Evolutionary conservation across 2,329 filamentous ascomycete species (phyloP).

Genomic region (Basipetospora sp.): DNA sequence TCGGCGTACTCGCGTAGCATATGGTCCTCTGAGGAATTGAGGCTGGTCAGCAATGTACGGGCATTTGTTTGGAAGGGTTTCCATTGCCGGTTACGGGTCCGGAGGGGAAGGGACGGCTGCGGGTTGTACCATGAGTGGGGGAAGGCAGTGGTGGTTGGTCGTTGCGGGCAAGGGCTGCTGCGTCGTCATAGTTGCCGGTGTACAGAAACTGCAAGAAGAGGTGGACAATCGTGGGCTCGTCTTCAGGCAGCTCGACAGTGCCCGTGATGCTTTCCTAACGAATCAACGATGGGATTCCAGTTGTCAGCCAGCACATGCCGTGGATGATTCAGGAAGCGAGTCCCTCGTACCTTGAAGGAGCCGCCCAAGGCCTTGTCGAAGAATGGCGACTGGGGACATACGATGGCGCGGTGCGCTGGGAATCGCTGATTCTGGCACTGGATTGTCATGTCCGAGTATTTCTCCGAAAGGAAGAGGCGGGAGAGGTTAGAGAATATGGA

Average conservation of each 20-base stretch:
- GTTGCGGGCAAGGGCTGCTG: too few relatives aligned
- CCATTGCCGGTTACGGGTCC: background rate
- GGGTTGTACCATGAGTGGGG: background rate
- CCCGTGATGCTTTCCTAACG: constrained; percentile 10
- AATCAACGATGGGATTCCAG: too few relatives aligned
- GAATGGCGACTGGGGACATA: constrained; percentile 19
- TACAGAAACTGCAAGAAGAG: constrained; percentile 19
- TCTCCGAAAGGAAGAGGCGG: constrained; percentile 5
- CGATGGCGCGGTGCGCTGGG: constrained; percentile 19
- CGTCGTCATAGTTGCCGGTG: constrained; percentile 11
- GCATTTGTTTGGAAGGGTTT: background rate
- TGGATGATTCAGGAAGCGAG: too few relatives aligned
- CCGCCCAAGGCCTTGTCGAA: constrained; percentile 16
- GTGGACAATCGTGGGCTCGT: constrained; percentile 15
- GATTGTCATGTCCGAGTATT: constrained; percentile 20
- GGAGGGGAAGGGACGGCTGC: constrained; percentile 6
- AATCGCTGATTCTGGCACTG: constrained; percentile 16
- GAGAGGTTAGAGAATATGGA: background rate
- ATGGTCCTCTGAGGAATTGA: background rate
- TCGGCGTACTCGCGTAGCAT: background rate
- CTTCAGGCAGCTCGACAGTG: constrained; percentile 15
- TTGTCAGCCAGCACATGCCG: too few relatives aligned
- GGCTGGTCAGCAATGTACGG: too few relatives aligned
- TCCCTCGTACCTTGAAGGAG: constrained; percentile 18
- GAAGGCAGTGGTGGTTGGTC: constrained; percentile 3